phyloP scores from a whole-genome alignment of 2,329 filamentous ascomycete species.

The Fusarium subtropicale region DNA sequence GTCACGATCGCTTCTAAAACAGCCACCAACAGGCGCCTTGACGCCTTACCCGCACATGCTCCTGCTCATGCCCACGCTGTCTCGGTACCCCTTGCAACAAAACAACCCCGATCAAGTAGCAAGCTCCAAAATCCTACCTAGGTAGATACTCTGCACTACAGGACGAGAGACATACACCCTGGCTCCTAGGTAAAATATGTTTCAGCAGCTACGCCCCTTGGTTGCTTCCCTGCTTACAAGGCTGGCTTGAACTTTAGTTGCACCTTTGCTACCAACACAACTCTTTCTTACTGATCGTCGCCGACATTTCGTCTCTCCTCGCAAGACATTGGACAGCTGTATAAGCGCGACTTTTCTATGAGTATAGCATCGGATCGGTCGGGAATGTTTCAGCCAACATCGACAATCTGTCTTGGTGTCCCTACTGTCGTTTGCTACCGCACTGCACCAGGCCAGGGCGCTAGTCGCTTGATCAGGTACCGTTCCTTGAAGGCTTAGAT shows the following conservation, averaged over 20 bases:
- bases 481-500: conserved; percentile 47
- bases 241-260: neutral
- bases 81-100: conserved; percentile 1
- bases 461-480: conserved; percentile 43
- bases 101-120: neutral
- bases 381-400: conserved; percentile 1
- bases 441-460: conserved; percentile 32
- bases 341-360: conserved; percentile 19
- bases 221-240: conserved; percentile 13
- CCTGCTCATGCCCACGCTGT: conserved; percentile 10
- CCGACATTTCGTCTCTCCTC: conserved; percentile 10
- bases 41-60: conserved; percentile 44
- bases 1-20: conserved; percentile 36
- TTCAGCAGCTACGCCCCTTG: conserved; percentile 9
- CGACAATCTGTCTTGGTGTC: neutral
- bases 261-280: conserved; percentile 14
- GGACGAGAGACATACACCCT: neutral
- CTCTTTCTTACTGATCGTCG: conserved; percentile 18
- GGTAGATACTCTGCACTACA: neutral
- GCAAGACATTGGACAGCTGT: conserved; percentile 12
- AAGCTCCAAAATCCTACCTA: conserved; percentile 12
- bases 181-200: neutral
- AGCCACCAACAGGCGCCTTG: conserved; percentile 46
- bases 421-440: neutral
- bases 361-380: conserved; percentile 31